Conservation (phyloP, 495 filamentous ascomycete species). For the Tricharina praecox region DNA sequence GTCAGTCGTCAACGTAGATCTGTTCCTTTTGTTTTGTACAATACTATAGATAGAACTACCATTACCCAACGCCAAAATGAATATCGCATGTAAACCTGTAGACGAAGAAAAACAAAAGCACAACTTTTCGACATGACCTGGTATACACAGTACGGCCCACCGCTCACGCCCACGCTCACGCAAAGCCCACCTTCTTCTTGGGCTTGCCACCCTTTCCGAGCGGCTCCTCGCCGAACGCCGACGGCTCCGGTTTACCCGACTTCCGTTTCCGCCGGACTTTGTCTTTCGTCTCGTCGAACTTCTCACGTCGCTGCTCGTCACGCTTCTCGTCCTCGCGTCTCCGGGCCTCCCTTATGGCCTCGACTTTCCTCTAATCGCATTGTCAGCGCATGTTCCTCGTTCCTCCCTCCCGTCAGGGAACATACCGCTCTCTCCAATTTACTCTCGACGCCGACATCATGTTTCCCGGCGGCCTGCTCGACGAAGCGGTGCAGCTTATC, state of each 20-base stretch:
- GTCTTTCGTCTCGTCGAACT: constrained; percentile 4
- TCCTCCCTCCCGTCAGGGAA: not conserved
- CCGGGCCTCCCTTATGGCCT: constrained; percentile 6
- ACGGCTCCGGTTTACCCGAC: not conserved
- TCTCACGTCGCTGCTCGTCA: not conserved
- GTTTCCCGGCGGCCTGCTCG: constrained; percentile 1
- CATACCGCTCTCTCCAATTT: constrained; percentile 8
- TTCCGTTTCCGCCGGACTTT: constrained; percentile 5
- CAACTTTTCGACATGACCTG: no score
- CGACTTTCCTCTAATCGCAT: constrained; percentile 1
- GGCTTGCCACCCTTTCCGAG: constrained; percentile 3
- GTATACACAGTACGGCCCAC: no score
- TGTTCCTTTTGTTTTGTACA: no score
- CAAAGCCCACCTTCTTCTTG: constrained; percentile 7
- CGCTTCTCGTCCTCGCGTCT: constrained; percentile 4
- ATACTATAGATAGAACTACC: no score
- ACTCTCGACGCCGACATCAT: constrained; percentile 5
- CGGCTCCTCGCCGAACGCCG: not conserved
- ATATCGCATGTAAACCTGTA: no score
- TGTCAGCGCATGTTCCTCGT: not conserved
- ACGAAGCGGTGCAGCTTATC: constrained; percentile 2
- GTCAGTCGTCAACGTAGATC: no score
- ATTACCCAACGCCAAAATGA: no score
- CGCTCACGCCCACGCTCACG: no score
- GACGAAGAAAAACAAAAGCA: no score